Evolutionary conservation across 2,329 filamentous ascomycete genomes (phyloP).

Genomic region (Fusarium avenaceum): DNA sequence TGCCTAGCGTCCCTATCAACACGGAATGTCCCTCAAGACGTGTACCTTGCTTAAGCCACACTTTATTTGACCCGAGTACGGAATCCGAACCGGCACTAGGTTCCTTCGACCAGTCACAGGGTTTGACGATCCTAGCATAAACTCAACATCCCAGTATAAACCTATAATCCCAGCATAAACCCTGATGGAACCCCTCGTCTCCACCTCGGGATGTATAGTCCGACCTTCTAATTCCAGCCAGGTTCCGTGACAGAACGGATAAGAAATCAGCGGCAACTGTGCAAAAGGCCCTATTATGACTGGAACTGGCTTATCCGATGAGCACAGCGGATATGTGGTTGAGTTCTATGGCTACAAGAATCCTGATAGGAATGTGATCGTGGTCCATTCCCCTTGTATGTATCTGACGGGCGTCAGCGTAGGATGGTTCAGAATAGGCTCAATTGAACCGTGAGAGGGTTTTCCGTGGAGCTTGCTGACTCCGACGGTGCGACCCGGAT

Average conservation of each 20-base stretch:
- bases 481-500: background rate
- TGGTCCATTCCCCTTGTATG: too few species aligned
- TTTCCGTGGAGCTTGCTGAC: slow-evolving; percentile 4
- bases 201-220: slow-evolving; percentile 18
- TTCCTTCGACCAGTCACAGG: background rate
- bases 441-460: slow-evolving; percentile 6
- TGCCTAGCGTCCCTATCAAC: background rate
- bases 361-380: background rate
- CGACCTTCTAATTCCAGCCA: slow-evolving; percentile 21
- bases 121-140: too few species aligned
- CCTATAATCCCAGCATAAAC: too few species aligned
- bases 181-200: background rate
- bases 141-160: too few species aligned
- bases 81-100: background rate
- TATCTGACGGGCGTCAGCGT: too few species aligned
- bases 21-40: background rate
- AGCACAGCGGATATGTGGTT: slow-evolving; percentile 6
- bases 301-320: slow-evolving; percentile 12
- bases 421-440: slow-evolving; percentile 12
- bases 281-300: background rate
- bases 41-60: slow-evolving; percentile 5
- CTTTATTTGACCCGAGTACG: slow-evolving; percentile 15
- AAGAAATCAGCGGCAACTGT: slow-evolving; percentile 2
- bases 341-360: background rate
- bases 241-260: slow-evolving; percentile 18